Conservation (phyloP, 2,329 filamentous ascomycete species). For the Pyricularia grisea region DNA sequence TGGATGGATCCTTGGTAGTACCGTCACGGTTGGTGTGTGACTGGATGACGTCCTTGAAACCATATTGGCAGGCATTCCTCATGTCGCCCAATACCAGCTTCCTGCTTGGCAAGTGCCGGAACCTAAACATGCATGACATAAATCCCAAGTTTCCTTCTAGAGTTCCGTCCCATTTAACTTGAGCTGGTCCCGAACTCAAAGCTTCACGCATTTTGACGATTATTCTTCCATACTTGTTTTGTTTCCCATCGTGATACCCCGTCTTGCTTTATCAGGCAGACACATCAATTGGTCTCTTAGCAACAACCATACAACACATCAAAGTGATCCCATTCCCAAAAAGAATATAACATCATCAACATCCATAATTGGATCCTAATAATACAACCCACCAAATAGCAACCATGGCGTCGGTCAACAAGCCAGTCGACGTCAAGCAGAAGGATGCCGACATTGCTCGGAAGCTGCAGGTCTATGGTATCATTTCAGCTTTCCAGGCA, state of each 20-base stretch:
- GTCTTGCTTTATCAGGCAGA: not conserved
- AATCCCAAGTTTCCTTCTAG: not conserved
- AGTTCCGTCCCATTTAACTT: not conserved
- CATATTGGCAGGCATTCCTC: not conserved
- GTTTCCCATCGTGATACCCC: not conserved
- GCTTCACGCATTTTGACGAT: not conserved
- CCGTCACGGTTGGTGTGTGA: not conserved
- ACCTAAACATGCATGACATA: not conserved
- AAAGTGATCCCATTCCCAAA: not conserved
- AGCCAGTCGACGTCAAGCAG: conserved; percentile 60
- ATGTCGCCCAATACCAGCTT: not conserved
- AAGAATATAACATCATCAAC: not conserved
- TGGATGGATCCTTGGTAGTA: not conserved
- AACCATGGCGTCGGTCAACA: conserved; percentile 45
- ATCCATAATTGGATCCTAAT: not conserved
- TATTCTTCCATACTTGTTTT: not conserved
- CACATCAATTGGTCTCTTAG: not conserved
- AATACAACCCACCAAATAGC: not conserved
- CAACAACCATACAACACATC: not conserved
- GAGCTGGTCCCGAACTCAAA: not conserved
- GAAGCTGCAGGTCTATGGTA: conserved; percentile 93
- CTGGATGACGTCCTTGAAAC: not conserved
- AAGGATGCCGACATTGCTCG: conserved; percentile 84
- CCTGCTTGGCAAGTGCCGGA: not conserved
- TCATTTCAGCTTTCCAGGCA: conserved; percentile 72